Conservation (phyloP, 2,329 filamentous ascomycete genomes). For the Intubia oerlemansii region DNA sequence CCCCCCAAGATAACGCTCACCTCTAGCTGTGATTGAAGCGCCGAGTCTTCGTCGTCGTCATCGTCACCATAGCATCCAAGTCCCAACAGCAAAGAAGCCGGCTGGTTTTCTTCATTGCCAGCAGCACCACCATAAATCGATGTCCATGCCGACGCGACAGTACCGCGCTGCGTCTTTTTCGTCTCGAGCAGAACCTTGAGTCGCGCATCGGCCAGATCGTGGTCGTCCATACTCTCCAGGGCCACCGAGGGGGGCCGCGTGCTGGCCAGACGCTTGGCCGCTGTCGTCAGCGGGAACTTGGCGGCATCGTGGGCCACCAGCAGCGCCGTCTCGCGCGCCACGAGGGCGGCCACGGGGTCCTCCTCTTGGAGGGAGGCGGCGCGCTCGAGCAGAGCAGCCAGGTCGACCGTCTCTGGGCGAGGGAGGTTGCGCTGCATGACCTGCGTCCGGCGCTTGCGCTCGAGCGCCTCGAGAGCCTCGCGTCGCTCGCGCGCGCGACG, state of each 20-base stretch:
- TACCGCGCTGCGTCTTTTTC: slow-evolving; percentile 25
- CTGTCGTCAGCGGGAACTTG: slow-evolving; percentile 47
- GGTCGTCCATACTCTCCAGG: slow-evolving; percentile 47
- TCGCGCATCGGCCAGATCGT: slow-evolving; percentile 50
- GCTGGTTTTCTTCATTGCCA: background rate
- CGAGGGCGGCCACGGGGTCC: slow-evolving; percentile 44
- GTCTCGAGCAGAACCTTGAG: slow-evolving; percentile 56
- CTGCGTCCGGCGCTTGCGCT: slow-evolving; percentile 68
- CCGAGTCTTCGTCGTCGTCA: slow-evolving; percentile 30
- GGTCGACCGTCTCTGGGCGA: slow-evolving; percentile 51
- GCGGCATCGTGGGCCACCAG: slow-evolving; percentile 67
- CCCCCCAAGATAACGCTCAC: too few relatives aligned
- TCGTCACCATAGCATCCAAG: slow-evolving; percentile 63
- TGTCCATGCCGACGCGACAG: slow-evolving; percentile 28
- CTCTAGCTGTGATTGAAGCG: slow-evolving; percentile 51
- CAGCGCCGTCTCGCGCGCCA: slow-evolving; percentile 57
- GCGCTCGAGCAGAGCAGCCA: slow-evolving; percentile 42
- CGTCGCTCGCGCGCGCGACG: slow-evolving; percentile 51
- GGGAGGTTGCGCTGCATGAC: slow-evolving; percentile 77
- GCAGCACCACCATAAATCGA: slow-evolving; percentile 6
- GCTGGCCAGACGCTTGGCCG: slow-evolving; percentile 30
- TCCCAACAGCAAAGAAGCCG: slow-evolving; percentile 48
- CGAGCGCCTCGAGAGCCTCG: slow-evolving; percentile 45
- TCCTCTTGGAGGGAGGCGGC: slow-evolving; percentile 33
- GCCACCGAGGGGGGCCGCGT: slow-evolving; percentile 37